phyloP scores from a whole-genome alignment of 805 yeast genomes.

The Lipomyces orientalis region DNA sequence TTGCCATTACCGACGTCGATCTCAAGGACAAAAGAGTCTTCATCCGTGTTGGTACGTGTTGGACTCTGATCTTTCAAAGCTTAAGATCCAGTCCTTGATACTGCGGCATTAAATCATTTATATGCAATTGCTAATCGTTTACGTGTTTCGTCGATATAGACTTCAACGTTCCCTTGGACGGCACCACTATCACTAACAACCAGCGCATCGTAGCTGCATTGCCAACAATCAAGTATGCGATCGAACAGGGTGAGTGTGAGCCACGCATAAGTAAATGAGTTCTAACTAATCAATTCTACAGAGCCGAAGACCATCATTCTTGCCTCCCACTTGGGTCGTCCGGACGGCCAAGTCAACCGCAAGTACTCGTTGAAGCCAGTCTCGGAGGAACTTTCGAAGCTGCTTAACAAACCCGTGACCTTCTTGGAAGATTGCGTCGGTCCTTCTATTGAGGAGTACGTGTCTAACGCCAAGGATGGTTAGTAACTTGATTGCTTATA shows the following conservation, averaged over 20 bases:
- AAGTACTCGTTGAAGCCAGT: conserved; percentile 95
- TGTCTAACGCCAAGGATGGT: conserved; percentile 64
- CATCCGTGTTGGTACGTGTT: conserved; percentile 83
- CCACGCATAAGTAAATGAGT: neutral
- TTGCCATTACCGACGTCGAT: conserved; percentile 89
- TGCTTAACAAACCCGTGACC: conserved; percentile 73
- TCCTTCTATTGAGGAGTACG: conserved; percentile 79
- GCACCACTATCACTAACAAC: conserved; percentile 96
- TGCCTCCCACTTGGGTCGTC: conserved; percentile 99
- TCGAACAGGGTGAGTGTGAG: conserved; percentile 60
- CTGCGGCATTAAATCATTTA: neutral
- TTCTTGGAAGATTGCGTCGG: conserved; percentile 95
- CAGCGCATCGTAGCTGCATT: conserved; percentile 99
- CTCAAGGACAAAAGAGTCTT: conserved; percentile 92
- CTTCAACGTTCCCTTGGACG: conserved; percentile 72
- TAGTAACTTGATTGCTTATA: neutral
- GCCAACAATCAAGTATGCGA: conserved; percentile 96
- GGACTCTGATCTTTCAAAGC: neutral
- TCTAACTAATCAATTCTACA: conserved; percentile 9
- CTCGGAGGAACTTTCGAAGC: conserved; percentile 81
- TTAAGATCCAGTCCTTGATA: neutral
- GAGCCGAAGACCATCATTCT: conserved; percentile 89
- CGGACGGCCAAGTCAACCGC: conserved; percentile 87
- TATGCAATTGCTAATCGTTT: neutral
- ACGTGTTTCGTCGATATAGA: conserved; percentile 38